Percentiles rank a stretch among this genome's conserved stretches.
phyloP scores from a whole-genome alignment of 1,284 basidiomycete genomes.

The Ceratobasidium sp. region DNA sequence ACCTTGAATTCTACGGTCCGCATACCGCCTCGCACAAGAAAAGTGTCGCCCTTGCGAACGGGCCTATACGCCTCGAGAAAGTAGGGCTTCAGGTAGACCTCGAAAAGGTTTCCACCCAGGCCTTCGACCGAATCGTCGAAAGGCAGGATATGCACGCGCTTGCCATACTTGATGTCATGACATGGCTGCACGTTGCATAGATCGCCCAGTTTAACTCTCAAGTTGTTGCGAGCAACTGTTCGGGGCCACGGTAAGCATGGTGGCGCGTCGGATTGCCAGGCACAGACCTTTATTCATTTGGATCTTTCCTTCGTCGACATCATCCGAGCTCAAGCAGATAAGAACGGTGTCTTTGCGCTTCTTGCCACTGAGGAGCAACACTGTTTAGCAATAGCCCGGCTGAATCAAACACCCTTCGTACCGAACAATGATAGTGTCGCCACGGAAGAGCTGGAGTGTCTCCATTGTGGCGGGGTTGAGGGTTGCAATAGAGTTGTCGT shows the following conservation, averaged over 20 bases:
- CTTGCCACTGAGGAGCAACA: constrained; percentile 70
- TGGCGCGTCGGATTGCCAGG: background rate
- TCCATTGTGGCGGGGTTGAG: constrained; percentile 98
- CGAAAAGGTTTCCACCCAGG: constrained; percentile 97
- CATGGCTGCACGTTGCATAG: constrained; percentile 95
- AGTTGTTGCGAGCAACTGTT: constrained; percentile 94
- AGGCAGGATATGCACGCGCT: constrained; percentile 94
- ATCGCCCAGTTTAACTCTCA: constrained; percentile 97
- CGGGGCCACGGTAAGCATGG: background rate
- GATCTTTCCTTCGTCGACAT: constrained; percentile 97
- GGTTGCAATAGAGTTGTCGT: constrained; percentile 97
- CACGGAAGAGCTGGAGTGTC: constrained; percentile 89
- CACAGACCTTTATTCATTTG: constrained; percentile 88
- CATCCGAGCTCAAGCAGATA: constrained; percentile 93
- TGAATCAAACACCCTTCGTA: constrained; percentile 50
- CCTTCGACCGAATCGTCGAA: constrained; percentile 99
- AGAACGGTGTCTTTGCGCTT: constrained; percentile 95
- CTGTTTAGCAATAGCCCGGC: background rate
- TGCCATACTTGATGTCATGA: constrained; percentile 99
- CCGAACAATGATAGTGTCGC: constrained; percentile 92
- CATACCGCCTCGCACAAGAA: constrained; percentile 98
- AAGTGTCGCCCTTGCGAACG: constrained; percentile 95
- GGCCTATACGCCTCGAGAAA: constrained; percentile 99
- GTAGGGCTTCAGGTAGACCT: constrained; percentile 98
- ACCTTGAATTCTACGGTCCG: constrained; percentile 99